phyloP scores from a whole-genome alignment of 371 early-diverging fungal species.

The Globomyces sp. region DNA sequence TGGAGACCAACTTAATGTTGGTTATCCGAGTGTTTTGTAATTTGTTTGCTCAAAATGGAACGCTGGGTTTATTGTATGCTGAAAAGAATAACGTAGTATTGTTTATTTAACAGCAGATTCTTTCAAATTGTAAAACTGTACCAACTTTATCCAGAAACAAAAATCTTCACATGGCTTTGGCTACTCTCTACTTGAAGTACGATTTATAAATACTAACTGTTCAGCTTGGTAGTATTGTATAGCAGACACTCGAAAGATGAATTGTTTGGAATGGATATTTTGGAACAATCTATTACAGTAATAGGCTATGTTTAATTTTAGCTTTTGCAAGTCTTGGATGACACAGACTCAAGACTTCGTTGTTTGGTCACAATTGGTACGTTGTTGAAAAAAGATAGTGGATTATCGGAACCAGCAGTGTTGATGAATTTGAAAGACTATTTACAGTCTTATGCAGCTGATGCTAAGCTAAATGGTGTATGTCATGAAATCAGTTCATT shows the following conservation, averaged over 20 bases:
- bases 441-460: no score
- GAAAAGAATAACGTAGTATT: not conserved
- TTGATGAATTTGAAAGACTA: constrained; percentile 2
- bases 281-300: not conserved
- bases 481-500: no score
- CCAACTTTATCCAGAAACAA: constrained; percentile 25
- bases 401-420: not conserved
- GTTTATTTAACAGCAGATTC: not conserved
- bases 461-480: no score
- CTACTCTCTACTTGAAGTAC: constrained; percentile 44
- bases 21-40: constrained; percentile 64
- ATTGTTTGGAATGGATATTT: not conserved
- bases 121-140: not conserved
- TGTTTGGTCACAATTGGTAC: not conserved
- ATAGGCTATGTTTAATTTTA: not conserved
- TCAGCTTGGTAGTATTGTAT: not conserved
- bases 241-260: constrained; percentile 5
- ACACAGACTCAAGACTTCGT: not conserved
- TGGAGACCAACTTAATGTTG: constrained; percentile 70
- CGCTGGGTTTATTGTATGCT: not conserved
- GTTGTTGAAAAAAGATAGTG: not conserved
- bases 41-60: constrained; percentile 36
- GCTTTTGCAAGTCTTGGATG: not conserved
- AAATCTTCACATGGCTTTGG: constrained; percentile 42
- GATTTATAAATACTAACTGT: not conserved